A percentile compares a stretch with the other conserved stretches of the same genome.
Conservation (phyloP, 2,329 filamentous ascomycete species). For the Sclerotinia subarctica region DNA sequence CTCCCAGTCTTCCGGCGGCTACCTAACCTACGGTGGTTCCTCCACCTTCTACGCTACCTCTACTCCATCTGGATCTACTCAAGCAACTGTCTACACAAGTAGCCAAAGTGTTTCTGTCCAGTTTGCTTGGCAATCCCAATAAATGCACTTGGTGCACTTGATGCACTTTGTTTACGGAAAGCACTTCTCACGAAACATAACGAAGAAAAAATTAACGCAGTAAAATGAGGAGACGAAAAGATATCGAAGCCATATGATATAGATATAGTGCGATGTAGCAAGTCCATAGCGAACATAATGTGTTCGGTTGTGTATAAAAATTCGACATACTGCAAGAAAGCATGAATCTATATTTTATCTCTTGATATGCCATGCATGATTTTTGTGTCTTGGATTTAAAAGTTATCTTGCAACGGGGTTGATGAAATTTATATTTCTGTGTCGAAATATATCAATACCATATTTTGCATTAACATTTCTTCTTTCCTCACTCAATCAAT, state of each 20-base stretch:
- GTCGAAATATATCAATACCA: too few species aligned
- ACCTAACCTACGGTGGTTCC: slow-evolving; percentile 33
- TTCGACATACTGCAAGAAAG: background rate
- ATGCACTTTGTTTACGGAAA: background rate
- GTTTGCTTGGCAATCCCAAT: slow-evolving; percentile 33
- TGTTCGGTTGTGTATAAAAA: background rate
- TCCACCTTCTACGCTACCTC: slow-evolving; percentile 38
- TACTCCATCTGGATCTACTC: slow-evolving; percentile 36
- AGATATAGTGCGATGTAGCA: background rate
- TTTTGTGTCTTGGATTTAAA: too few species aligned
- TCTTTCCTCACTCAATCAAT: background rate
- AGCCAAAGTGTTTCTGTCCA: slow-evolving; percentile 34
- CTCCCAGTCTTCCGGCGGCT: slow-evolving; percentile 22
- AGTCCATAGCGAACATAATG: background rate
- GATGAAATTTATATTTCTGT: too few species aligned
- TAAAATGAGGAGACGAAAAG: background rate
- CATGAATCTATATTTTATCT: background rate
- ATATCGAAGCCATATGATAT: background rate
- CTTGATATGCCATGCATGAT: too few species aligned
- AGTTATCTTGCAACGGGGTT: background rate
- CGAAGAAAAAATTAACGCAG: background rate
- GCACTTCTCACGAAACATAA: background rate
- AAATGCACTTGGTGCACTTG: slow-evolving; percentile 19
- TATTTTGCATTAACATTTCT: too few species aligned
- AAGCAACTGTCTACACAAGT: slow-evolving; percentile 36